phyloP scores from a whole-genome alignment of 2,329 filamentous ascomycete species.

The Pezicula radicicola region DNA sequence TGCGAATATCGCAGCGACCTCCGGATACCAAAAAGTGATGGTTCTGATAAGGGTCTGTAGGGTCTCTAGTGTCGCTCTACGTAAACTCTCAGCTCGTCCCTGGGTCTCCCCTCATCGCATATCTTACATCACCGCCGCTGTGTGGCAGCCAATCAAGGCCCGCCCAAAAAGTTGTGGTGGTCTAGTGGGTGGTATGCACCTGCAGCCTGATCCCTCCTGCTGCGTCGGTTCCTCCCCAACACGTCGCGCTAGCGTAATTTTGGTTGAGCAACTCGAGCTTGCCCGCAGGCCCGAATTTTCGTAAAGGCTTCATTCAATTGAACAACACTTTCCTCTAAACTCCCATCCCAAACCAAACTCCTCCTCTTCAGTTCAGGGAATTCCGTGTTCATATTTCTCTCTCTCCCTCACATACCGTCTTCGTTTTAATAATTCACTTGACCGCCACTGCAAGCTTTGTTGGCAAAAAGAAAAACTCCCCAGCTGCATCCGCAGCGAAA shows the following conservation, averaged over 20 bases:
- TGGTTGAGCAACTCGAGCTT: conserved; percentile 2
- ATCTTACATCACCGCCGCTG: neutral
- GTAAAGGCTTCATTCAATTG: neutral
- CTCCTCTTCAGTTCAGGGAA: neutral
- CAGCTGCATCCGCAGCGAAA: neutral
- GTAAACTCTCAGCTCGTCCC: too few species aligned
- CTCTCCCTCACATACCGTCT: neutral
- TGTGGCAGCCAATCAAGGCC: neutral
- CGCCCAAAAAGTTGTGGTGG: neutral
- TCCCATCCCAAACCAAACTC: neutral
- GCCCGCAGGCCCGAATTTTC: neutral
- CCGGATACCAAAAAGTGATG: neutral
- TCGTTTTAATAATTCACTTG: neutral
- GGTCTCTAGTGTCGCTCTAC: too few species aligned
- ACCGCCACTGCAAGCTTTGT: neutral
- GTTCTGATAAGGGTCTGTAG: too few species aligned
- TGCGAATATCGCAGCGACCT: neutral
- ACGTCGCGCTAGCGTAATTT: conserved; percentile 1
- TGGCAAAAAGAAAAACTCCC: neutral
- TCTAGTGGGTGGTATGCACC: neutral
- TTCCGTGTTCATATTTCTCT: neutral
- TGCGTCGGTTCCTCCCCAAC: neutral
- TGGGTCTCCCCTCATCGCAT: neutral
- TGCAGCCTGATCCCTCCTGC: conserved; percentile 1
- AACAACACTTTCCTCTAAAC: neutral